Percentiles rank a stretch among this genome's conserved stretches.
Evolutionary conservation across 1,284 basidiomycete genomes (phyloP).

Genomic region (Microbotryum violaceum): DNA sequence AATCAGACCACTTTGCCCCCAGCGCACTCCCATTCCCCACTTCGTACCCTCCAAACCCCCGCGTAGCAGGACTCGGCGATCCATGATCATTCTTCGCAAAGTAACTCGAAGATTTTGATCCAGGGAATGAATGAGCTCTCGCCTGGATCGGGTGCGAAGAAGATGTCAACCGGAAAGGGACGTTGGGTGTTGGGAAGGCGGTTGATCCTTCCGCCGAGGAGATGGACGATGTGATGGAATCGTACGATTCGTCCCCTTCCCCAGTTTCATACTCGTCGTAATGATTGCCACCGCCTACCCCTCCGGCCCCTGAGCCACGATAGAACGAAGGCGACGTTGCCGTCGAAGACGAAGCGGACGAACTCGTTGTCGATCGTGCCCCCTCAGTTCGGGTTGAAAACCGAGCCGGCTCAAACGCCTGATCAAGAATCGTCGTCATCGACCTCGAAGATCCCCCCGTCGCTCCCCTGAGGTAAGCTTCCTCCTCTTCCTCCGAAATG

Average conservation of each 20-base stretch:
- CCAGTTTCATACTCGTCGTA: too few relatives aligned
- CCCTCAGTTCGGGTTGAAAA: neutral
- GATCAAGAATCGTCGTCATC: neutral
- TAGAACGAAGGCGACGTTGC: too few relatives aligned
- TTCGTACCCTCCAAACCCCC: neutral
- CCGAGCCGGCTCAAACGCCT: neutral
- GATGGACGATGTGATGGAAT: neutral
- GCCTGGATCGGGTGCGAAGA: neutral
- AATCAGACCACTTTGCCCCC: too few relatives aligned
- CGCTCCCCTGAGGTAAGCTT: neutral
- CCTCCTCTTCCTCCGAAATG: neutral
- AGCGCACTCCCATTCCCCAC: too few relatives aligned
- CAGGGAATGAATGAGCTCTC: too few relatives aligned
- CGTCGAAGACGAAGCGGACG: too few relatives aligned
- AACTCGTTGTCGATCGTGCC: too few relatives aligned
- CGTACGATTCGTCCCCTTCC: too few relatives aligned
- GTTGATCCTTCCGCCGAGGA: neutral
- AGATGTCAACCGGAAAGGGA: slow-evolving; percentile 1
- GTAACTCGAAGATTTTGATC: too few relatives aligned
- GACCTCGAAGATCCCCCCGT: neutral
- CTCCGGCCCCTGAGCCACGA: too few relatives aligned
- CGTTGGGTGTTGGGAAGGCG: neutral
- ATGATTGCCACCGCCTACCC: too few relatives aligned
- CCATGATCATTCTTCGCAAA: too few relatives aligned
- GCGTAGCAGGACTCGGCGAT: neutral